A percentile compares a stretch with the other conserved stretches of the same genome.
Evolutionary conservation across 129 eudicot species (phyloP).

Genomic region (Dittrichia graveolens): DNA sequence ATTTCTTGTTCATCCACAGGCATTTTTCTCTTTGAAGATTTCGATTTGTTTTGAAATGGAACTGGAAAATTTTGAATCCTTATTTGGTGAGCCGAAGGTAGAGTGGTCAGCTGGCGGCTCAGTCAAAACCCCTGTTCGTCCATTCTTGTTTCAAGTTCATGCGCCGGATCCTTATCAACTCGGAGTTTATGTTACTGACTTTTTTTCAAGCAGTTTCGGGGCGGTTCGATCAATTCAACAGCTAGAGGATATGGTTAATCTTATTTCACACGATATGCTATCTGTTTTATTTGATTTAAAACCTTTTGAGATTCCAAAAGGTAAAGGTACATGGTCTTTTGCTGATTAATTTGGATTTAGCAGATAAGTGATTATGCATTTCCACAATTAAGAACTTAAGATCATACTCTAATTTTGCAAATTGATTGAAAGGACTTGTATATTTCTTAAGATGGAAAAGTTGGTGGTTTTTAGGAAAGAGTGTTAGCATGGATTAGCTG

Average conservation of each 20-base stretch:
- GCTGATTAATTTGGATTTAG: no score
- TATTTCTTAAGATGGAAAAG: no score
- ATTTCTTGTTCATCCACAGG: no score
- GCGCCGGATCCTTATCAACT: slow-evolving; percentile 42
- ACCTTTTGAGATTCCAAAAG: no score
- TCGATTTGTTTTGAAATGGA: slow-evolving; percentile 31
- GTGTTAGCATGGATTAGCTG: no score
- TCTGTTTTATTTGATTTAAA: background rate
- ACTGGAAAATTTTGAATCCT: slow-evolving; percentile 47
- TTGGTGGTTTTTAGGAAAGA: no score
- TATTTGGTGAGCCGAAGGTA: slow-evolving; percentile 54
- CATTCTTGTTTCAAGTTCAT: slow-evolving; percentile 48
- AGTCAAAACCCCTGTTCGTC: slow-evolving; percentile 20
- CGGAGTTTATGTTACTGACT: slow-evolving; percentile 53
- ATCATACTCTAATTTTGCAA: no score
- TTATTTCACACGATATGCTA: background rate
- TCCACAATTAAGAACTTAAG: no score
- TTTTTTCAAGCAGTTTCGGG: slow-evolving; percentile 49
- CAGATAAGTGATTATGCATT: no score
- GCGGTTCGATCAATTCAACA: slow-evolving; percentile 48
- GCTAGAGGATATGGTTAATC: slow-evolving; percentile 69
- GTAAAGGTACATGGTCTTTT: no score
- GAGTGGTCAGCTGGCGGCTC: slow-evolving; percentile 39
- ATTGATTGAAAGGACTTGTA: no score
- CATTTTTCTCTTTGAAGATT: no score